phyloP scores from a whole-genome alignment of 495 filamentous ascomycete species.

The Lichina pygmaea region DNA sequence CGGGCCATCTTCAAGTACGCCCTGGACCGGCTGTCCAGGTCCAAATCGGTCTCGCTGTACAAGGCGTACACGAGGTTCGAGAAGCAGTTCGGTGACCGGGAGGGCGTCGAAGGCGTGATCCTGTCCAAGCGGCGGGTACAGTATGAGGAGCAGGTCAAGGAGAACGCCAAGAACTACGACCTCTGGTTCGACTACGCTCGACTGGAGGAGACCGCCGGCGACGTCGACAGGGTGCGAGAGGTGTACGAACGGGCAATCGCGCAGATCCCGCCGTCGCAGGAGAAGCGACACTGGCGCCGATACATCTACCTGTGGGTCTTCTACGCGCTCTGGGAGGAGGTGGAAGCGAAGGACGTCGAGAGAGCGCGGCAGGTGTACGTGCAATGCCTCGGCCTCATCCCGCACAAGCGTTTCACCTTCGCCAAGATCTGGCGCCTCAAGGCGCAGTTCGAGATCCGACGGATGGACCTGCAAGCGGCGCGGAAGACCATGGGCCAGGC shows the following conservation, averaged over 20 bases:
- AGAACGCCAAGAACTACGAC: constrained; percentile 86
- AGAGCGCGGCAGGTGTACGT: constrained; percentile 77
- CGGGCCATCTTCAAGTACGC: constrained; percentile 93
- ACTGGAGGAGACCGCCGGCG: constrained; percentile 60
- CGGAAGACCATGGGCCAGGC: constrained; percentile 73
- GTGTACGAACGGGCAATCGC: constrained; percentile 92
- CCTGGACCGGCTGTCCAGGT: constrained; percentile 68
- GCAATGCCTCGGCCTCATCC: constrained; percentile 64
- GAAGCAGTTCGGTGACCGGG: constrained; percentile 85
- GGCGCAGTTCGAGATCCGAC: constrained; percentile 79
- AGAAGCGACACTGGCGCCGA: constrained; percentile 89
- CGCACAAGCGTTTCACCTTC: constrained; percentile 93
- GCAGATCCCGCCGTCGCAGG: constrained; percentile 81
- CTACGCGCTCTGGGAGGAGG: constrained; percentile 87
- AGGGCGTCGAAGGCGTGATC: constrained; percentile 88
- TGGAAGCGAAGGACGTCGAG: constrained; percentile 48
- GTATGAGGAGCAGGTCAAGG: constrained; percentile 80
- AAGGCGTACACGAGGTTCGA: constrained; percentile 91
- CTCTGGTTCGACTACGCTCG: constrained; percentile 89
- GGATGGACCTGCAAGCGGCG: constrained; percentile 49
- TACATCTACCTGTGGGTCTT: constrained; percentile 98
- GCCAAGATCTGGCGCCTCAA: constrained; percentile 88
- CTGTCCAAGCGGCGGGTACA: constrained; percentile 80
- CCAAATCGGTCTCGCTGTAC: constrained; percentile 61
- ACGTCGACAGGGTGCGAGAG: constrained; percentile 60